Evolutionary conservation across 2,329 filamentous ascomycete species (phyloP).

Genomic region (Teratosphaeriaceae sp.): DNA sequence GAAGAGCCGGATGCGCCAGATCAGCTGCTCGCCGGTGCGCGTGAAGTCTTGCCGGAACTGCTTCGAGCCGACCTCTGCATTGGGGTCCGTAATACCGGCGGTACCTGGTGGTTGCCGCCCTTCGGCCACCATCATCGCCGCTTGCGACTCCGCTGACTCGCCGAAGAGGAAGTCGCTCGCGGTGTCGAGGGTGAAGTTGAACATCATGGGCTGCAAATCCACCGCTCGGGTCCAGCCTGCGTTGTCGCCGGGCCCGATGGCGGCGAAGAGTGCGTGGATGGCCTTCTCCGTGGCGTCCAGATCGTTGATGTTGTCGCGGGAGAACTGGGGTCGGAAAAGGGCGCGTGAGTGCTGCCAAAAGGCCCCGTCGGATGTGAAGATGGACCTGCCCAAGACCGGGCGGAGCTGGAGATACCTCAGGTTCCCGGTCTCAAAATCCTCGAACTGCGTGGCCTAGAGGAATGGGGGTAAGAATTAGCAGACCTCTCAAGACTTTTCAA

Average conservation of each 20-base stretch:
- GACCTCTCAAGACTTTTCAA: too few relatives aligned
- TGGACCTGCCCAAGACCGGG: slow-evolving; percentile 21
- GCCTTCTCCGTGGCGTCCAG: slow-evolving; percentile 21
- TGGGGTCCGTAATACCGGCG: not conserved
- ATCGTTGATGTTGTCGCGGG: slow-evolving; percentile 26
- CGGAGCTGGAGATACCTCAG: slow-evolving; percentile 14
- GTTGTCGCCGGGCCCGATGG: slow-evolving; percentile 12
- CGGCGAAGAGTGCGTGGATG: slow-evolving; percentile 28
- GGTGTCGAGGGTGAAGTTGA: slow-evolving; percentile 31
- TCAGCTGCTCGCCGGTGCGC: slow-evolving; percentile 13
- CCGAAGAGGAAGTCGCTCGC: slow-evolving; percentile 32
- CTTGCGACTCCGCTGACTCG: slow-evolving; percentile 22
- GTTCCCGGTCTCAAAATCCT: slow-evolving; percentile 38
- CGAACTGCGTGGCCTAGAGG: slow-evolving; percentile 27
- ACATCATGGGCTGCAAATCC: slow-evolving; percentile 19
- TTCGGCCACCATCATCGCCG: slow-evolving; percentile 9
- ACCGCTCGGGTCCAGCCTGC: slow-evolving; percentile 19
- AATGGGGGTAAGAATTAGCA: too few relatives aligned
- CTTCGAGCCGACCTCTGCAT: slow-evolving; percentile 4
- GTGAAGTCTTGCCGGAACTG: slow-evolving; percentile 24
- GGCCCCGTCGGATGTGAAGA: slow-evolving; percentile 27
- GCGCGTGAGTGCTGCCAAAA: slow-evolving; percentile 10
- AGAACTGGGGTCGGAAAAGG: slow-evolving; percentile 24
- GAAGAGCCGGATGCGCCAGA: slow-evolving; percentile 19
- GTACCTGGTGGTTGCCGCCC: not conserved